Evolutionary conservation across 1,139 yeast genomes (phyloP).

Genomic region (Candida tetrigidarum): DNA sequence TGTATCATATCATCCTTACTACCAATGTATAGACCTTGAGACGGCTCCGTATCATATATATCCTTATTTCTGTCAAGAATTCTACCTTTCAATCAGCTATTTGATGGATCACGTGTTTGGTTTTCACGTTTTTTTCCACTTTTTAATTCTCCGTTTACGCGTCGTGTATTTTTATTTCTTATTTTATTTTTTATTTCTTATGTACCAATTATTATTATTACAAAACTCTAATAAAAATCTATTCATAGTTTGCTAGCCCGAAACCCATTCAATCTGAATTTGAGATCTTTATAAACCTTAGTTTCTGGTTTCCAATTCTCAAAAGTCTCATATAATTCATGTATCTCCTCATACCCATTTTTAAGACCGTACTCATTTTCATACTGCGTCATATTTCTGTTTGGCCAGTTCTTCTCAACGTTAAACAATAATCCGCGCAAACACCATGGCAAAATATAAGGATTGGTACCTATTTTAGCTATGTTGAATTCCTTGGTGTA

Average conservation of each 20-base stretch:
- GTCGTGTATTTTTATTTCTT: no score
- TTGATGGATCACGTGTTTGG: no score
- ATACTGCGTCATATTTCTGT: slow-evolving; percentile 22
- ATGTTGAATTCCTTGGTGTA: slow-evolving; percentile 64
- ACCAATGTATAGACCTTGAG: no score
- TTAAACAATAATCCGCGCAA: slow-evolving; percentile 76
- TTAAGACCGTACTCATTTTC: slow-evolving; percentile 26
- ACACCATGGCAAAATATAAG: slow-evolving; percentile 92
- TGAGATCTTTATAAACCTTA: slow-evolving; percentile 78
- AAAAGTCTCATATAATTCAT: slow-evolving; percentile 66
- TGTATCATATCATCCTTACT: no score
- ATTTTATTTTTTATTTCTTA: no score
- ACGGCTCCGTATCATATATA: no score
- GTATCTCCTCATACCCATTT: slow-evolving; percentile 56
- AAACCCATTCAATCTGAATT: slow-evolving; percentile 81
- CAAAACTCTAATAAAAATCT: not conserved
- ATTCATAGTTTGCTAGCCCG: slow-evolving; percentile 48
- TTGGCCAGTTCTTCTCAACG: slow-evolving; percentile 61
- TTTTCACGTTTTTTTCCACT: no score
- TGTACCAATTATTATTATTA: no score
- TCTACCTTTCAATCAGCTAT: no score
- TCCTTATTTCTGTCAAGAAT: no score
- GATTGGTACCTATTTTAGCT: slow-evolving; percentile 69
- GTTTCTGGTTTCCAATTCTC: slow-evolving; percentile 87
- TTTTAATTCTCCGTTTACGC: no score